A percentile compares a stretch with the other conserved stretches of the same genome.
Evolutionary conservation across 2,329 filamentous ascomycete genomes (phyloP).

Genomic region (Colletotrichum ledebouriae): DNA sequence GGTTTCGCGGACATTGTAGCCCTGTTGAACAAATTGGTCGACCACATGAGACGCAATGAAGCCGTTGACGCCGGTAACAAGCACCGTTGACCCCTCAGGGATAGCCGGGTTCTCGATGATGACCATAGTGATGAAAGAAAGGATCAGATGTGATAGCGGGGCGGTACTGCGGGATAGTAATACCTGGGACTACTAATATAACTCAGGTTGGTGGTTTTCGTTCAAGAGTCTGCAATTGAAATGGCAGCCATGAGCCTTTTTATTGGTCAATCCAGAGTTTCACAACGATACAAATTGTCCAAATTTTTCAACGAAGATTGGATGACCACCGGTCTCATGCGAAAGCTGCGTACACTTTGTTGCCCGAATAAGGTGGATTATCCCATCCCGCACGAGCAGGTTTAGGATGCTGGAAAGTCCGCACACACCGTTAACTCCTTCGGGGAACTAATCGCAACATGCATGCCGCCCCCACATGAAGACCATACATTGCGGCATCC

Average conservation of each 20-base stretch:
- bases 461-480: too few relatives aligned
- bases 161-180: background rate
- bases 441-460: conserved; percentile 1
- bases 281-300: background rate
- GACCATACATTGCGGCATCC: too few relatives aligned
- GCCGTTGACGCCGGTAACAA: too few relatives aligned
- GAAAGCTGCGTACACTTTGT: conserved; percentile 1
- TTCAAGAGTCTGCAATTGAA: too few relatives aligned
- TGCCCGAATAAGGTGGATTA: background rate
- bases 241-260: background rate
- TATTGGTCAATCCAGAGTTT: background rate
- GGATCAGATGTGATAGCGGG: background rate
- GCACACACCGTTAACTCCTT: background rate
- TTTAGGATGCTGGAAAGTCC: too few relatives aligned
- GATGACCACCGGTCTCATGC: background rate
- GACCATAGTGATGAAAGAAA: background rate
- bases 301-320: background rate
- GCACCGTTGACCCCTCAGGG: conserved; percentile 48
- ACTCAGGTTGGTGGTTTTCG: too few relatives aligned
- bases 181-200: background rate
- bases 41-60: conserved; percentile 56
- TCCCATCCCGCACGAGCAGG: too few relatives aligned
- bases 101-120: conserved; percentile 40
- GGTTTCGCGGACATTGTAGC: conserved; percentile 61
- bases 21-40: conserved; percentile 53